Conservation (phyloP, 495 filamentous ascomycete genomes). For the Aspergillus saccharolyticus region DNA sequence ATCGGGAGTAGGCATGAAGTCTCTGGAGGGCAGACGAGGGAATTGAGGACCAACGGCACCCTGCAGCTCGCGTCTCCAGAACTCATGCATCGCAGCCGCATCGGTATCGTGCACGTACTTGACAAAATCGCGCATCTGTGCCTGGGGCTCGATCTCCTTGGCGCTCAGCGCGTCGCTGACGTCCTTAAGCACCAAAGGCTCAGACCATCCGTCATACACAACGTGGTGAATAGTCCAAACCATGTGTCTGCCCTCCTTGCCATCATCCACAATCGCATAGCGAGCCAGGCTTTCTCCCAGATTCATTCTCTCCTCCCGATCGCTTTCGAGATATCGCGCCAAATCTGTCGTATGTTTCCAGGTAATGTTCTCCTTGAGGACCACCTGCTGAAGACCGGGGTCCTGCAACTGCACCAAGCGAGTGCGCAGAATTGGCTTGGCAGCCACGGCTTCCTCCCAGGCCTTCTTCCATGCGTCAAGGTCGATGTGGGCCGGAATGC, state of each 20-base stretch:
- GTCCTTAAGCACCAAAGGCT: constrained; percentile 51
- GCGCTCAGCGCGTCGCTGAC: constrained; percentile 38
- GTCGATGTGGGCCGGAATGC: constrained; percentile 31
- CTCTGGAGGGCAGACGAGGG: constrained; percentile 49
- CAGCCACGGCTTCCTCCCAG: constrained; percentile 42
- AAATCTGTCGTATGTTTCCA: constrained; percentile 41
- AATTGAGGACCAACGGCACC: constrained; percentile 53
- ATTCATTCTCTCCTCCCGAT: constrained; percentile 45
- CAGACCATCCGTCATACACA: constrained; percentile 65
- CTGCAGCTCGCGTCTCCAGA: constrained; percentile 44
- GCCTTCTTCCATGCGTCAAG: constrained; percentile 42
- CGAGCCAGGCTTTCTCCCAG: constrained; percentile 51
- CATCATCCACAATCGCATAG: constrained; percentile 46
- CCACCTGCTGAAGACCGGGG: constrained; percentile 54
- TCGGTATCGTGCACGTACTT: constrained; percentile 35
- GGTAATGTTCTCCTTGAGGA: constrained; percentile 42
- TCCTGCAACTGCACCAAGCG: constrained; percentile 52
- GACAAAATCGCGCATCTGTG: constrained; percentile 42
- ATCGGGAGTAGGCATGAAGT: constrained; percentile 51
- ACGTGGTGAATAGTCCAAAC: constrained; percentile 63
- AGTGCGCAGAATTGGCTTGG: constrained; percentile 53
- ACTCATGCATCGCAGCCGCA: constrained; percentile 30
- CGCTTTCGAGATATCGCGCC: constrained; percentile 43
- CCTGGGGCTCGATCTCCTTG: constrained; percentile 14
- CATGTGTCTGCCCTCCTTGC: constrained; percentile 37